These are phyloP conservation scores for Mucor indicus DNA, from an alignment of 371 early-diverging fungal species.

Conservation along the genomic window DNA sequence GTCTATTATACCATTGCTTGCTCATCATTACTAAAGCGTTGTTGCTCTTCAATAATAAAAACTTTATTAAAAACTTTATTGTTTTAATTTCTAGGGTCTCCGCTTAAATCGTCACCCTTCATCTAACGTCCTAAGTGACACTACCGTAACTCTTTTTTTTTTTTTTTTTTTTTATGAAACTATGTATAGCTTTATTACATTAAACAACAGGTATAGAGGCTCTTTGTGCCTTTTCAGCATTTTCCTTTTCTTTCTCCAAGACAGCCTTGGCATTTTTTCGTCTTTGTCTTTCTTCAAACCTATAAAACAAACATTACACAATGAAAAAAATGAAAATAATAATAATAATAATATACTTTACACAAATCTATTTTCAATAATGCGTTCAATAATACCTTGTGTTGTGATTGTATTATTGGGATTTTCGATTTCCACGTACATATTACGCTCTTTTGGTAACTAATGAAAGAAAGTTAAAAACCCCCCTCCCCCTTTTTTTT, in stretches of 20 bases:
- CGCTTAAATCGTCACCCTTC: too few species aligned
- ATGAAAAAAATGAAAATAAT: not conserved
- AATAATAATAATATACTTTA: constrained; percentile 43
- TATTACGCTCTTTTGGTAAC: constrained; percentile 69
- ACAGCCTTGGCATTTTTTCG: constrained; percentile 69
- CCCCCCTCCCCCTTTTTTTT: not conserved
- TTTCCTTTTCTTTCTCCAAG: constrained; percentile 64
- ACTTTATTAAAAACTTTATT: too few species aligned
- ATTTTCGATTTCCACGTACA: constrained; percentile 75
- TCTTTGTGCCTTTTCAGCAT: constrained; percentile 44
- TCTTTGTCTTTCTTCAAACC: constrained; percentile 71
- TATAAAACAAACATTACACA: constrained; percentile 2
- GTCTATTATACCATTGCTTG: too few species aligned
- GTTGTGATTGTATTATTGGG: constrained; percentile 77
- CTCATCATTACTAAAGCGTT: too few species aligned
- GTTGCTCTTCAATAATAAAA: too few species aligned
- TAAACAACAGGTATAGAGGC: too few species aligned
- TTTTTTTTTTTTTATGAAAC: too few species aligned
- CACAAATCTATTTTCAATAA: constrained; percentile 78
- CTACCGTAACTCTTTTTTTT: too few species aligned
- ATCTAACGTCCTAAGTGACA: too few species aligned
- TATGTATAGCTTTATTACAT: too few species aligned
- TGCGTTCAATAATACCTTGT: constrained; percentile 80
- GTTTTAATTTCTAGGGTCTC: too few species aligned
- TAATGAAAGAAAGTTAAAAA: constrained; percentile 6